Base-by-base conservation (phyloP, 2,329 filamentous ascomycete species). In the Talaromyces piceae region DNA sequence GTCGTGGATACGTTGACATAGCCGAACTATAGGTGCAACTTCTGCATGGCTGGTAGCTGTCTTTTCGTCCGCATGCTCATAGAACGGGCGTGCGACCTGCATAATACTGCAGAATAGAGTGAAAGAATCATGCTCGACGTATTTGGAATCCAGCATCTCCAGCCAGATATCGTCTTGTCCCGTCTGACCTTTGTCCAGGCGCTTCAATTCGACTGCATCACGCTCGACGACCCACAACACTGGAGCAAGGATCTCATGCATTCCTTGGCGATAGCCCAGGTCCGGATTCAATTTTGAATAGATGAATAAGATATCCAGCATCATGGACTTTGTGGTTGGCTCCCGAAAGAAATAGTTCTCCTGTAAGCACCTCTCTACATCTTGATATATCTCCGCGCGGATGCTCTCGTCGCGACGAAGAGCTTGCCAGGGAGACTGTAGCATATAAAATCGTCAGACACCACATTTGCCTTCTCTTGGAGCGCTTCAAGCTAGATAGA, bases 201-300 rank as follows among this genome's bases (percentile, higher is more conserved):
- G 59, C 3, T 69, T 66, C 25, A 25, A 12, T 49, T 87, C 78
- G 47, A 95, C 74, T 5, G 91, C 86, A 70, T 98, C 93, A 59
- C 84, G 78, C 59, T 91, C 83, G 5, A 97, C 73, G 2, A 89
- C 87, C 78, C 89, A 89, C 5, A 96, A 74, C 31, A 98, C 83
- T 0, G 93, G 91, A 0, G 93, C 93, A 12, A 97, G 76, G 41
- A 98, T 75, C 70, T 98, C 93, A 66, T 98, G 93, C 91, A 98
- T 98, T 9, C 93, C 93, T 72, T 98, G 93, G n/a, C 93, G 83
- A 66, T 98, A 98, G 13, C 89, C 89, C 49, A 89, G 78, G 58
- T 86, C 83, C 1, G 88, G 88, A 63, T 97, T 88, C 49, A 94
- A 79, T 68, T 95, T 97, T 72, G 90, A 93, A 71, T 91, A 97